A percentile compares a stretch with the other conserved stretches of the same genome.
These are phyloP conservation scores for Onygenales sp. DNA, from an alignment of 2,329 filamentous ascomycete genomes.

Conservation along the genomic window DNA sequence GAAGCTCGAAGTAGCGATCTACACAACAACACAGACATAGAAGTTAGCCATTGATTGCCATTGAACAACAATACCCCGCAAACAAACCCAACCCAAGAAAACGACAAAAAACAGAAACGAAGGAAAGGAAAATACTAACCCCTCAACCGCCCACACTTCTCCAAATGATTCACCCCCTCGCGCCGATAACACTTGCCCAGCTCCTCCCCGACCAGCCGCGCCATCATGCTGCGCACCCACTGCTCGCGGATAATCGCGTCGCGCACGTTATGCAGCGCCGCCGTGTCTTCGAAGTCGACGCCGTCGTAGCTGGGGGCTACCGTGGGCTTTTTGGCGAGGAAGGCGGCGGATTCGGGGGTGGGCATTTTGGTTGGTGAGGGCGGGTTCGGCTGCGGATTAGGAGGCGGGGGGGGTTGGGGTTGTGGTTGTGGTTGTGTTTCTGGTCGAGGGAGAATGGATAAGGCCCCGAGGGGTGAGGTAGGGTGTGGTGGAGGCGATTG, in stretches of 20 bases:
- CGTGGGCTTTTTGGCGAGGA: constrained; percentile 56
- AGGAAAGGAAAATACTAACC: constrained; percentile 36
- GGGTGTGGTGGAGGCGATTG: not conserved
- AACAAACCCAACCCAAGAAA: not conserved
- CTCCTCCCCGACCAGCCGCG: constrained; percentile 54
- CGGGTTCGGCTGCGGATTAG: not conserved
- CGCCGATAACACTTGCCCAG: constrained; percentile 57
- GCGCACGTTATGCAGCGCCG: constrained; percentile 53
- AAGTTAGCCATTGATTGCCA: not conserved
- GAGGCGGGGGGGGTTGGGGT: not conserved
- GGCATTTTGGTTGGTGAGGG: constrained; percentile 42
- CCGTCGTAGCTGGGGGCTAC: constrained; percentile 58
- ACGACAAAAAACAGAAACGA: not conserved
- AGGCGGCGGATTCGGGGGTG: constrained; percentile 54
- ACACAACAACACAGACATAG: not conserved
- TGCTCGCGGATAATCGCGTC: constrained; percentile 58
- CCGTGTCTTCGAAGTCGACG: constrained; percentile 58
- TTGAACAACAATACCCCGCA: not conserved
- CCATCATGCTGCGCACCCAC: constrained; percentile 63
- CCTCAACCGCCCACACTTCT: constrained; percentile 58
- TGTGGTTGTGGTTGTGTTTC: too few relatives aligned
- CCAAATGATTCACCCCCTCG: constrained; percentile 58
- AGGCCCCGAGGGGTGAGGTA: not conserved
- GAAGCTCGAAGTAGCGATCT: constrained; percentile 58
- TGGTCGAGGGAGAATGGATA: too few relatives aligned